Evolutionary conservation across 23 red algal genomes (phyloP), one percentile per base, ranked within the genome.

Genomic region (Pyropia haitanensis): DNA sequence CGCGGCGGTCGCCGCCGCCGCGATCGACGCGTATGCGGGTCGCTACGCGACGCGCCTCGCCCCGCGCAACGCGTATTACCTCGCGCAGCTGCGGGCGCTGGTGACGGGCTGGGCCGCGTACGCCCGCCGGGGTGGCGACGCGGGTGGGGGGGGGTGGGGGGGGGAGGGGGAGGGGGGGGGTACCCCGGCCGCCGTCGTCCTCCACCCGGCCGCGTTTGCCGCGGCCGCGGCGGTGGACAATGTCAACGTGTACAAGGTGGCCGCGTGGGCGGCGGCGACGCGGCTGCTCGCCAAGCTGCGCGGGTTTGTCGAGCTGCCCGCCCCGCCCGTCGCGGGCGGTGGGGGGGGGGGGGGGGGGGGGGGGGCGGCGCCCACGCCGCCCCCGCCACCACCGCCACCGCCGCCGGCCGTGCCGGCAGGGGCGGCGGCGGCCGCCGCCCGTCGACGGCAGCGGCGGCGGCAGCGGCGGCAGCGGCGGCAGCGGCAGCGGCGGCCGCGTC

Each of bases 171-270:
- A 5, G 5, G 30, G 30, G 30, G 30, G 39, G 7, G 39, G 39
- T 12, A 58, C 55, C 25, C 5, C 55, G 6, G 21, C 6, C 21
- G 25, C 19, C 0, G 25, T 0, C 19, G 55, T 84, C 51, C 60
- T 84, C 18, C 52, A 50, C 15, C 76, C 83, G 23, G 64, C 71
- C 8, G 72, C 60, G 17, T 80, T 97, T 53, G 23, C 72, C 19
- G 79, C 87, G 72, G 78, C 78, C n/a, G 77, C 80, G 5, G 56
- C 59, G 29, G 63, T 98, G 21, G 94, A 98, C 30, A 85, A 98
- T 51, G 61, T 98, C 39, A 98, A 98, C 71, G 49, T 98, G 21
- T 79, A 70, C 60, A 56, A 70, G 59, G 32, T 98, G 30, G 60
- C 69, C 4, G 27, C 46, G 49, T 91, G 59, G 63, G 60, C 88